Evolutionary conservation across 2,329 filamentous ascomycete genomes (phyloP).

Genomic region (Metarhizium guizhouense): DNA sequence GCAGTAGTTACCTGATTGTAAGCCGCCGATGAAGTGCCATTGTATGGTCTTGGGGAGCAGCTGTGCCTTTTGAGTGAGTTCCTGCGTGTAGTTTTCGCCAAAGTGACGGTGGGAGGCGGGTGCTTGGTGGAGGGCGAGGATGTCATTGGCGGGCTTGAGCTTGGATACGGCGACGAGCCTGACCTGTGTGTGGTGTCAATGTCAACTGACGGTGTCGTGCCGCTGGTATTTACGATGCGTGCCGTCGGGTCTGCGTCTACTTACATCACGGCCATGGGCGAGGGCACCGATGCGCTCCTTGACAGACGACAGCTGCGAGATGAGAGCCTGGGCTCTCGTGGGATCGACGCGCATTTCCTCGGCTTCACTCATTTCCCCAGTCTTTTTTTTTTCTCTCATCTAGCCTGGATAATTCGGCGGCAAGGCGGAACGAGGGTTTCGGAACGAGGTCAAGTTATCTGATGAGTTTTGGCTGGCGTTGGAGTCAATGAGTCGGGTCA

Average conservation of each 20-base stretch:
- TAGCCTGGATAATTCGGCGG: background rate
- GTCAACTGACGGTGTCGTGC: background rate
- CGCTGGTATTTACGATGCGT: no score
- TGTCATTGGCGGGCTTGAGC: constrained; percentile 85
- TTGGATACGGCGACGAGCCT: constrained; percentile 94
- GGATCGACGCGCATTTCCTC: constrained; percentile 54
- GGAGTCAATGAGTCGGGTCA: constrained; percentile 1
- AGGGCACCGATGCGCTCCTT: constrained; percentile 47
- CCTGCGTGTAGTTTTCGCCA: constrained; percentile 93
- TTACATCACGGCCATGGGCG: constrained; percentile 44
- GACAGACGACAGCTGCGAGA: constrained; percentile 53
- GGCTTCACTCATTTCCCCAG: constrained; percentile 31
- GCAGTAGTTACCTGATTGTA: constrained; percentile 58
- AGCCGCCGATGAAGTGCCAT: constrained; percentile 95
- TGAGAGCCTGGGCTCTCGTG: constrained; percentile 50
- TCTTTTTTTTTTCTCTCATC: background rate
- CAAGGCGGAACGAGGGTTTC: background rate
- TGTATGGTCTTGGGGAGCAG: constrained; percentile 67
- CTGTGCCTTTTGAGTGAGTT: constrained; percentile 76
- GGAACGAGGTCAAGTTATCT: background rate
- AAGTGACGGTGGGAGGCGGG: constrained; percentile 63
- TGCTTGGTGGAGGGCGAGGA: constrained; percentile 68
- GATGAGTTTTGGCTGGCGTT: background rate
- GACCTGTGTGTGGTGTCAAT: constrained; percentile 42
- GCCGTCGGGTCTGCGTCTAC: constrained; percentile 11